A percentile compares a stretch with the other conserved stretches of the same genome.
Conservation (phyloP, 2,329 filamentous ascomycete genomes). For the Cercospora sp. region DNA sequence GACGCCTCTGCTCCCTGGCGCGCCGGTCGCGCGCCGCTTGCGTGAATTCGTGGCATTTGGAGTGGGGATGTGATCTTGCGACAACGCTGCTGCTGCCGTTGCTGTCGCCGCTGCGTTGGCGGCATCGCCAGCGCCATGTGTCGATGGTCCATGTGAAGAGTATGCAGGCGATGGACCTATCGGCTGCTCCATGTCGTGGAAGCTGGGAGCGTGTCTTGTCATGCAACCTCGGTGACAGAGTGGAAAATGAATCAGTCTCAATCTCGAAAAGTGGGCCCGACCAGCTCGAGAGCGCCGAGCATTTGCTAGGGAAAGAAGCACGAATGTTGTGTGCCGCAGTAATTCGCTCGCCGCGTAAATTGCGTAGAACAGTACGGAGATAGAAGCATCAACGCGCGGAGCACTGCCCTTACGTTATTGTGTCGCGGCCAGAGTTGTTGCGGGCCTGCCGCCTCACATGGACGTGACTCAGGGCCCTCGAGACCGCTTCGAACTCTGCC, state of each 20-base stretch:
- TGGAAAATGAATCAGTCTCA: conserved; percentile 6
- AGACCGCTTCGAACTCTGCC: background rate
- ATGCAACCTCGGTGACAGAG: conserved; percentile 7
- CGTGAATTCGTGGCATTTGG: conserved; percentile 30
- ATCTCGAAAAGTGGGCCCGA: conserved; percentile 1
- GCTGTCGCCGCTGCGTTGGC: conserved; percentile 45
- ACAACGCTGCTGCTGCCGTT: conserved; percentile 29
- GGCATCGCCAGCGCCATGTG: conserved; percentile 37
- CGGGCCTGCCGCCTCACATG: background rate
- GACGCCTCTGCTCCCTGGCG: conserved; percentile 63
- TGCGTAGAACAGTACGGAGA: background rate
- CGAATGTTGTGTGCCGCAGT: background rate
- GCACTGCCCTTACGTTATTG: background rate
- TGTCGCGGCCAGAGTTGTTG: background rate
- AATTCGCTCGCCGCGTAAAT: background rate
- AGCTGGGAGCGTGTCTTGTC: background rate
- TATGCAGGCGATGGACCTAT: background rate
- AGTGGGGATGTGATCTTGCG: conserved; percentile 23
- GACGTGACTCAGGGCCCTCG: conserved; percentile 4
- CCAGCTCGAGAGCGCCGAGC: background rate
- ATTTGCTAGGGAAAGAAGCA: background rate
- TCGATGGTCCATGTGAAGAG: conserved; percentile 1
- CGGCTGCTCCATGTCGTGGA: conserved; percentile 8
- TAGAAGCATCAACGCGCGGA: background rate
- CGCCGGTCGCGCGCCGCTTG: conserved; percentile 40